Evolutionary conservation across 2,329 filamentous ascomycete genomes (phyloP), one percentile per base, ranked within the genome.

Genomic region (Exophiala oligosperma): DNA sequence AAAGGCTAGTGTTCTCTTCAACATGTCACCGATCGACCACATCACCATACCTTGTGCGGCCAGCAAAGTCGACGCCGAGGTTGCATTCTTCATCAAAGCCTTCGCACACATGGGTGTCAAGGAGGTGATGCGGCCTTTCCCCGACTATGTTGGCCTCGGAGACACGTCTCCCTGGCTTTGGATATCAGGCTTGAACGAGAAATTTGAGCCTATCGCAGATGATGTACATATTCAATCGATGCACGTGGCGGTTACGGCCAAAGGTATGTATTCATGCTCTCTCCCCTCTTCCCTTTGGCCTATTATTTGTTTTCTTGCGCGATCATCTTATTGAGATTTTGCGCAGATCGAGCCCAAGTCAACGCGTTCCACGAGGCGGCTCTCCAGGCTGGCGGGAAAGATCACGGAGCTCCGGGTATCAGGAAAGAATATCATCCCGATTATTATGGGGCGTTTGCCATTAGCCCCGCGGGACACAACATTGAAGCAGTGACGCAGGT

Each of bases 391-490:
- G 80, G 81, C 0, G 80, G 71, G 2, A 75, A 71, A 32, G 75
- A 77, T 64, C 82, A 83, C 63, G 81, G 81, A 2, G 67, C 72
- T 14, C 81, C 81, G 0, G 81, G 81, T 0, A 32, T 73, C 11
- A 69, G 79, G 43, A 57, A 72, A 3, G 67, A 79, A 12, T 82
- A 81, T 64, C 72, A 73, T 46, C 65, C 73, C 12, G 71, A 71
- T 4, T 83, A 83, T 66, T 84, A 82, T 52, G 80, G 67, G 1
- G 78, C 80, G 0, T 84, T 79, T 69, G 72, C 82, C 4, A 66
- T 74, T 41, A 80, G 83, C 64, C 78, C 79, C 1, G 68, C 73
- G 2, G 80, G 81, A 0, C 83, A 83, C 64, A 83, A 83, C 62
- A 74, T 82, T 46, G 81, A 83, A 69, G 74, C 74, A 52, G 72